These are phyloP conservation scores for Lentinula lateritia DNA, from an alignment of 768 basidiomycete species.

Conservation along the genomic window DNA sequence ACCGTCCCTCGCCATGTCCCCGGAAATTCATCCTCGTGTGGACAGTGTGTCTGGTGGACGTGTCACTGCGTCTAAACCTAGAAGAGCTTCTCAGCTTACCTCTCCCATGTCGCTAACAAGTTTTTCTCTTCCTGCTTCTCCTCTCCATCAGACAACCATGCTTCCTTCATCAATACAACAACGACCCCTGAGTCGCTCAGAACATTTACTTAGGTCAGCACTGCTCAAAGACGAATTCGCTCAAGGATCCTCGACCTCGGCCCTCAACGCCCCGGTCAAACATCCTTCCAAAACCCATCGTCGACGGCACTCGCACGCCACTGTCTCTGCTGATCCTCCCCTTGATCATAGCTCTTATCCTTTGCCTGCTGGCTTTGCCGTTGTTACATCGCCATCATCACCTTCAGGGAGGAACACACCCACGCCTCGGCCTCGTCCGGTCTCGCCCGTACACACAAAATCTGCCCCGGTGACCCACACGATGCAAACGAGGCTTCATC, in stretches of 20 bases:
- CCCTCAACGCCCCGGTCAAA: background rate
- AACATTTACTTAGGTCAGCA: constrained; percentile 1
- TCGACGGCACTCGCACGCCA: background rate
- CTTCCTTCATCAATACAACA: background rate
- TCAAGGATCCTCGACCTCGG: background rate
- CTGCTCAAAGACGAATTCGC: background rate
- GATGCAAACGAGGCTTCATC: background rate
- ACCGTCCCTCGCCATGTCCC: background rate
- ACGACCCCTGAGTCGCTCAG: background rate
- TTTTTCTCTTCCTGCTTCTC: constrained; percentile 1
- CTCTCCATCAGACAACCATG: background rate
- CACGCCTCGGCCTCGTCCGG: constrained; percentile 1
- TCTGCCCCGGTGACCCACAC: background rate
- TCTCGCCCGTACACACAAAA: background rate
- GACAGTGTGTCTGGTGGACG: background rate
- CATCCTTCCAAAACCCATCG: background rate
- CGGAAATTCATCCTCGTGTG: constrained; percentile 1
- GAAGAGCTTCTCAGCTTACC: background rate
- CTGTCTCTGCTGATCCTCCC: background rate
- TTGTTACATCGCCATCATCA: background rate
- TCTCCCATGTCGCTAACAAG: background rate
- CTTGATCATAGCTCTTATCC: background rate
- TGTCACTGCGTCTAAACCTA: background rate
- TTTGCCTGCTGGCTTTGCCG: background rate
- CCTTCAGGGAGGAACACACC: background rate